Percentiles rank a stretch among this genome's conserved stretches.
These are phyloP conservation scores for Clavispora carvajalis DNA, from an alignment of 805 yeast genomes.

Conservation along the genomic window DNA sequence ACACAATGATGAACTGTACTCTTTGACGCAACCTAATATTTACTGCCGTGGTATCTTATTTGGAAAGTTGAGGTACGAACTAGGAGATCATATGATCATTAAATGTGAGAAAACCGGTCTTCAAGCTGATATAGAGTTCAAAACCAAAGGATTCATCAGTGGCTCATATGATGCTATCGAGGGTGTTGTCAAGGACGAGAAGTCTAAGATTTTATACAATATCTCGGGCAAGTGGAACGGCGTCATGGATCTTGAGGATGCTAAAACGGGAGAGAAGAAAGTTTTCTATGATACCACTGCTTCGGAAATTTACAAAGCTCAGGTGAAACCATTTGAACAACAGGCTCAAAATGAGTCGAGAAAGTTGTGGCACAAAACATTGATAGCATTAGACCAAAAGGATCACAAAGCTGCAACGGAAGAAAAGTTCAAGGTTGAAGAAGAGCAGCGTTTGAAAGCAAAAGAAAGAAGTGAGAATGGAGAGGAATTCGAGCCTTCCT, in stretches of 20 bases:
- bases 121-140: constrained; percentile 83
- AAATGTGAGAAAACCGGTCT: constrained; percentile 54
- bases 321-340: constrained; percentile 69
- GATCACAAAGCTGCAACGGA: constrained; percentile 83
- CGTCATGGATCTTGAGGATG: constrained; percentile 56
- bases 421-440: constrained; percentile 83
- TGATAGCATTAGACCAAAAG: constrained; percentile 71
- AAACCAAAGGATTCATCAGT: constrained; percentile 88
- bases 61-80: constrained; percentile 83
- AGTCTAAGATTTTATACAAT: constrained; percentile 46
- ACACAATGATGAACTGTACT: constrained; percentile 63
- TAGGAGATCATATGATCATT: constrained; percentile 88
- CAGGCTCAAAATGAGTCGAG: constrained; percentile 82
- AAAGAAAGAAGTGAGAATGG: constrained; percentile 44
- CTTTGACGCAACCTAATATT: constrained; percentile 91
- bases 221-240: constrained; percentile 94
- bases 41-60: constrained; percentile 91
- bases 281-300: constrained; percentile 41
- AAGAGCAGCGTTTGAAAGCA: constrained; percentile 72
- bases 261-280: constrained; percentile 44
- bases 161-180: constrained; percentile 89
- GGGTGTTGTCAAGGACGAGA: constrained; percentile 53
- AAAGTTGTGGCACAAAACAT: constrained; percentile 75
- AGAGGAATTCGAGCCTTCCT: not conserved
- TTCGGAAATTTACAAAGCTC: constrained; percentile 53